Base-by-base conservation (phyloP, 2,329 filamentous ascomycete species). In the Fusarium brevicatenulatum region DNA sequence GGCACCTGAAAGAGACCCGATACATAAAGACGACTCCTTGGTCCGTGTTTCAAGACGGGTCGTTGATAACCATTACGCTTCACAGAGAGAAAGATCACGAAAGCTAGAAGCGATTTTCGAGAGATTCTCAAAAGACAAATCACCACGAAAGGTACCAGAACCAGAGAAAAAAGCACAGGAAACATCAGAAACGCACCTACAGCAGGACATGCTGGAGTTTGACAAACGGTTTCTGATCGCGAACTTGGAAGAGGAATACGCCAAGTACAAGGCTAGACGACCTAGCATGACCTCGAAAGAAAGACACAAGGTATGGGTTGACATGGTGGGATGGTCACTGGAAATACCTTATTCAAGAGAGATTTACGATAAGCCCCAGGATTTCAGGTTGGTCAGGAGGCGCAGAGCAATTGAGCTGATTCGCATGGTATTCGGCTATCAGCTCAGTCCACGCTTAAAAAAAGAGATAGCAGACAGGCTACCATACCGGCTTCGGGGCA, bases 271-370 rank as follows among this genome's bases (percentile, higher is more conserved):
- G 18, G 40, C 40, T 15, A 23, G 6, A 25, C 12, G 59, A n/a
- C 10, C 30, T 8, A 40, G 15, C 11, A 53, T 62, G 63, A 23
- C 63, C 11, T 5, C 5, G 4, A 11, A n/a, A 18, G 16, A 32
- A 9, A 39, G 53, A 42, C 36, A 18, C 15, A 43, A 54, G n/a
- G 9, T 23, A 12, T 25, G 37, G 16, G 9, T 15, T 18, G 12
- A 68, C 11, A 6, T 32, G 1, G 21, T 15, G 19, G 65, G 55
- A 9, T 68, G 42, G 34, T 39, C 63, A 39, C 13, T 64, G 16
- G 13, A 62, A 16, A 23, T 37, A 8, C 65, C 65, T n/a, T 69
- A 69, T 36, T 69, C 66, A 19, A 49, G 44, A 44, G 40, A 69
- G 32, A 16, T 69, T 18, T 65, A 69, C 21, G 4, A n/a, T 8